A percentile compares a stretch with the other conserved stretches of the same genome.
These are phyloP conservation scores for Penicillium cinerascens DNA, from an alignment of 495 filamentous ascomycete genomes.

Conservation along the genomic window DNA sequence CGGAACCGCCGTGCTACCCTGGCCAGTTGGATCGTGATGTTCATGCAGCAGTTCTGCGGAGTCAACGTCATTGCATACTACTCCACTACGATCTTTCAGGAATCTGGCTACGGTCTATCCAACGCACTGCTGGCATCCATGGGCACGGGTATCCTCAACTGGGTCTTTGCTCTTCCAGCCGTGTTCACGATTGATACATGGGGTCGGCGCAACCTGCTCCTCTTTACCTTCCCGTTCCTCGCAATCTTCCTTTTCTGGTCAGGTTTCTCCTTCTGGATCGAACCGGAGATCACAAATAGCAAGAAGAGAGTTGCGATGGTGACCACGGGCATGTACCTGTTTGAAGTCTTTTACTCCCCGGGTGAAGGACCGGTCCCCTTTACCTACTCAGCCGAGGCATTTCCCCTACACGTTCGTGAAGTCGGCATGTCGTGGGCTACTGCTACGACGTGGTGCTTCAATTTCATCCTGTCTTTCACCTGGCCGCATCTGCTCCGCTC, in stretches of 20 bases:
- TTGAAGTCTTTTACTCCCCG: conserved; percentile 51
- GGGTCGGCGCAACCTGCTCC: conserved; percentile 58
- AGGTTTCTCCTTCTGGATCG: conserved; percentile 57
- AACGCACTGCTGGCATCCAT: conserved; percentile 53
- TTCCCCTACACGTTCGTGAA: conserved; percentile 57
- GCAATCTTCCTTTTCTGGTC: conserved; percentile 54
- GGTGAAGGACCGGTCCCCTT: conserved; percentile 58
- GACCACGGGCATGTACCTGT: conserved; percentile 50
- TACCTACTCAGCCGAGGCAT: conserved; percentile 57
- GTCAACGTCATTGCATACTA: conserved; percentile 55
- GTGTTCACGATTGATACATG: conserved; percentile 67
- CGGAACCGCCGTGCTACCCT: conserved; percentile 53
- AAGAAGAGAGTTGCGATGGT: conserved; percentile 43
- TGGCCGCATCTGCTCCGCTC: conserved; percentile 48
- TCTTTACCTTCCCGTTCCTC: conserved; percentile 64
- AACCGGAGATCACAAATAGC: conserved; percentile 21
- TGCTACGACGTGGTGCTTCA: conserved; percentile 50
- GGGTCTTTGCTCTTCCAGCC: conserved; percentile 63
- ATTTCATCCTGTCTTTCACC: conserved; percentile 55
- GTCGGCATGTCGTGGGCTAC: conserved; percentile 66
- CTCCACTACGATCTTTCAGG: conserved; percentile 52
- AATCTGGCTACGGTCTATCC: conserved; percentile 43
- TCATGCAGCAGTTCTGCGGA: conserved; percentile 51
- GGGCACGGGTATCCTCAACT: conserved; percentile 64
- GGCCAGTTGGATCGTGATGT: conserved; percentile 50